These are phyloP conservation scores for Avena insularis DNA, from an alignment of 176 grass and related monocot species.

Conservation along the genomic window DNA sequence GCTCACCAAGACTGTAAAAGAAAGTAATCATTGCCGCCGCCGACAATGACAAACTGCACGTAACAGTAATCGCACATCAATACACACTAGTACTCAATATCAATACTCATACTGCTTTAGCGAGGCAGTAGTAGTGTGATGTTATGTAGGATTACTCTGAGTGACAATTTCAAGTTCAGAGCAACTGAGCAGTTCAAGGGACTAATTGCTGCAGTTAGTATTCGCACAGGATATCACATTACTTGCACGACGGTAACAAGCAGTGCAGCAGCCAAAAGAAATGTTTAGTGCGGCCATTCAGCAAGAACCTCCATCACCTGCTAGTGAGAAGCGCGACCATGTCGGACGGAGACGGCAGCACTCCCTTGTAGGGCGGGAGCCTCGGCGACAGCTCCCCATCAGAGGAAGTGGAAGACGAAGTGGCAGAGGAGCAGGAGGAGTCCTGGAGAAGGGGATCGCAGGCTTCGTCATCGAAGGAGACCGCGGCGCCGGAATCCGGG, in stretches of 20 bases:
- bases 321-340: constrained; percentile 69
- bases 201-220: background rate
- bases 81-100: background rate
- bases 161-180: background rate
- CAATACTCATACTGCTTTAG: background rate
- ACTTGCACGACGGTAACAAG: background rate
- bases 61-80: constrained; percentile 9
- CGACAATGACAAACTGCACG: constrained; percentile 60
- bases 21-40: constrained; percentile 68
- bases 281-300: background rate
- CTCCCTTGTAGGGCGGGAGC: constrained; percentile 43
- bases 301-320: constrained; percentile 48
- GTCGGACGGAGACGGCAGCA: constrained; percentile 62
- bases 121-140: background rate
- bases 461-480: constrained; percentile 53
- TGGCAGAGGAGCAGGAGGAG: constrained; percentile 32
- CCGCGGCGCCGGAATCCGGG: constrained; percentile 51
- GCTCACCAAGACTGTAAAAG: constrained; percentile 84
- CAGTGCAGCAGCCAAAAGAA: background rate
- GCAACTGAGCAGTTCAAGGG: background rate
- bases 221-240: background rate
- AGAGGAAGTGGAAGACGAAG: constrained; percentile 46
- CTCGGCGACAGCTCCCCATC: constrained; percentile 47
- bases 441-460: constrained; percentile 54
- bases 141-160: background rate